Evolutionary conservation across 2,329 filamentous ascomycete genomes (phyloP).

Genomic region (Orbilia blumenaviensis): DNA sequence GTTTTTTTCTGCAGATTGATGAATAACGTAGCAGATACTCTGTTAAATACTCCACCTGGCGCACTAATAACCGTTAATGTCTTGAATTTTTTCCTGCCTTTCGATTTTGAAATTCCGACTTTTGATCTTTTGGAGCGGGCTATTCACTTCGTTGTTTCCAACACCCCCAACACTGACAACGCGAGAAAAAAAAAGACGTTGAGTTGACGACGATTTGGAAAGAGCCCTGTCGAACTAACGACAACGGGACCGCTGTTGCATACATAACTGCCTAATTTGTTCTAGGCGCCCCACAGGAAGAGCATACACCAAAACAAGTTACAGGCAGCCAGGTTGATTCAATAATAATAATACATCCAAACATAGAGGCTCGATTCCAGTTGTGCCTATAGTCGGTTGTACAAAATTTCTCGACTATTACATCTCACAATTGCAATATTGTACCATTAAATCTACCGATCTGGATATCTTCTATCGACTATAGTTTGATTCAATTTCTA

Average conservation of each 20-base stretch:
- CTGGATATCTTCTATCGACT: no score
- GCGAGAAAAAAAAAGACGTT: no score
- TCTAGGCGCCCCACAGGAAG: neutral
- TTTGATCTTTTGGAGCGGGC: no score
- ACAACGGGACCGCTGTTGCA: neutral
- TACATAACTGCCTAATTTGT: neutral
- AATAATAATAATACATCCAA: no score
- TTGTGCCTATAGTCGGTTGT: neutral
- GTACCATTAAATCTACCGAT: neutral
- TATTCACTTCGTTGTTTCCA: no score
- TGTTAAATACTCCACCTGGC: constrained; percentile 6
- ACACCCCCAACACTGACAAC: no score
- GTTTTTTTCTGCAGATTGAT: neutral
- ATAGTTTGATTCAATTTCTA: no score
- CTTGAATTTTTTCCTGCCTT: neutral
- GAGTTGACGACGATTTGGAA: no score
- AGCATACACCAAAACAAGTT: no score
- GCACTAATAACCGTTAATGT: neutral
- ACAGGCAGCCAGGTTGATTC: neutral
- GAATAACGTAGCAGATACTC: neutral
- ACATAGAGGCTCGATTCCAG: constrained; percentile 1
- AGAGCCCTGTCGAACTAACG: no score
- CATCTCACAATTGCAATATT: neutral
- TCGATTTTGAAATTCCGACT: neutral
- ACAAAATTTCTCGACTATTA: neutral